phyloP scores from a whole-genome alignment of 129 eudicot genomes.

The sunflower (Helianthus annuus) region HanXRQr2.0-SUNRISE NC_035440.2:103936891-103937390 shows the following conservation, averaged over 20 bases:
- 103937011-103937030: constrained; percentile 40
- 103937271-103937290: not conserved
- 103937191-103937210: constrained; percentile 96
- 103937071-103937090: constrained; percentile 55
- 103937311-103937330: not conserved
- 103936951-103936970: constrained; percentile 83
- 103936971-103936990: constrained; percentile 38
- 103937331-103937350: too few species aligned
- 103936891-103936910: too few species aligned
- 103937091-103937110: constrained; percentile 88
- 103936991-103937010: not conserved
- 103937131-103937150: constrained; percentile 93
- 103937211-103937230: constrained; percentile 65
- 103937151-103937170: constrained; percentile 91
- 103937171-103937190: constrained; percentile 80
- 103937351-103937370: too few species aligned
- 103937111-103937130: constrained; percentile 83
- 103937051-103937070: constrained; percentile 82
- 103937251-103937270: not conserved
- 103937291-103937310: not conserved
- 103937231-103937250: constrained; percentile 40
- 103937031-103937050: constrained; percentile 81
- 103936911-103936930: constrained; percentile 72
- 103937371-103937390: not conserved
- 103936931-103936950: constrained; percentile 92